Evolutionary conservation across 2,329 filamentous ascomycete genomes (phyloP), one percentile per base, ranked within the genome.

Genomic region (Karstenula rhodostoma): DNA sequence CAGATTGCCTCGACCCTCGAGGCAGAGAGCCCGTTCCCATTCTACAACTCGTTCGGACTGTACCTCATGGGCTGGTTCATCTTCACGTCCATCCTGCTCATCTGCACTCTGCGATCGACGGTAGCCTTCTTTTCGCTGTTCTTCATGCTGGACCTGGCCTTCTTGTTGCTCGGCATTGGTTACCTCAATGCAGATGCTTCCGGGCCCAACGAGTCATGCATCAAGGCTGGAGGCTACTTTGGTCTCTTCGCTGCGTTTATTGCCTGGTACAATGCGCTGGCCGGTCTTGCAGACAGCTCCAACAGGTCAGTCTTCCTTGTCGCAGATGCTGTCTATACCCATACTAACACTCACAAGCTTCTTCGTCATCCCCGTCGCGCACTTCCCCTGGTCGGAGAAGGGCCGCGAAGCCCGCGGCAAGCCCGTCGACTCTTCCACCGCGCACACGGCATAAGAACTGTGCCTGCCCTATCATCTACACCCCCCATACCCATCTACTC

Each of bases 301-400:
- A 85, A 86, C 78, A 83, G 78, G 78, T 80, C 50, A 64, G 73
- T 71, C 35, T 22, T 12, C 22, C 6, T 19, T 6, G 3, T 42
- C 10, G 42, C n/a, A 9, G 7, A 1, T 19, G 15, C n/a, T 29
- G 33, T 9, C 17, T 12, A 19, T 33, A 6, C 33, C 46, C 17
- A 12, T 57, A 42, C 64, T 73, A 51, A 72, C 53, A 8, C 44
- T 32, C 22, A 57, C 62, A 72, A 95, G 92, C 83, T 97, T 97
- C 88, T 95, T 97, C 84, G 85, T 95, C 78, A 88, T 96, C 63
- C 94, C 94, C 54, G 93, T 97, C 65, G 89, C 91, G 71, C 93
- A 97, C 84, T 96, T 97, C 85, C 94, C 94, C 56, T 97, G 94
- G 94, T 94, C 91, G 48, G 77, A 78, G 58, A 79, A 78, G 72